Evolutionary conservation across 106 monocot species (phyloP).

Genomic region (Triglochin maritima): DNA sequence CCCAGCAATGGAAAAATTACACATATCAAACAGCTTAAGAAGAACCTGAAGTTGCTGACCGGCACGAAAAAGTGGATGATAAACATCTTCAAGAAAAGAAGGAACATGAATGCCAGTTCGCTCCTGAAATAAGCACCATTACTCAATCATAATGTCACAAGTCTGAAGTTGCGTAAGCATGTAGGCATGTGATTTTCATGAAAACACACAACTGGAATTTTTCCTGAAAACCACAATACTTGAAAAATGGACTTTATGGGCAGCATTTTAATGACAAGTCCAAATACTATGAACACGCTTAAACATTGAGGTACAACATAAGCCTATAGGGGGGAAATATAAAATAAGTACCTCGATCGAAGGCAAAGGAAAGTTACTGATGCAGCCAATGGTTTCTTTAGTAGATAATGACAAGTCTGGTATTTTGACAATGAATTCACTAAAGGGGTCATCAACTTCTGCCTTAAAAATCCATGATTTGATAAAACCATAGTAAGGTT

Average conservation of each 20-base stretch:
- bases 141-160: no score
- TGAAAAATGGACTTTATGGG: no score
- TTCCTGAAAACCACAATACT: no score
- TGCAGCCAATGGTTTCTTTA: conserved; percentile 3
- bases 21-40: conserved; percentile 49
- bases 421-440: conserved; percentile 55
- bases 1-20: conserved; percentile 20
- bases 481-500: conserved; percentile 78
- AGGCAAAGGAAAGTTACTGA: conserved; percentile 18
- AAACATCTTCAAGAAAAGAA: conserved; percentile 63
- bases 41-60: conserved; percentile 89
- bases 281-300: background rate
- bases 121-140: conserved; percentile 21
- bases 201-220: no score
- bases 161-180: no score
- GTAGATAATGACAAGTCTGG: conserved; percentile 9
- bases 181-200: no score
- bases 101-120: conserved; percentile 43
- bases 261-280: background rate
- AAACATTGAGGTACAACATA: background rate
- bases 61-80: conserved; percentile 52
- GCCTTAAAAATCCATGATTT: conserved; percentile 86
- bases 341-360: conserved; percentile 45
- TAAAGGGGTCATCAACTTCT: conserved; percentile 61
- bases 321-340: background rate